A percentile compares a stretch with the other conserved stretches of the same genome.
These are phyloP conservation scores for Phialemonium atrogriseum DNA, from an alignment of 2,329 filamentous ascomycete species.

Conservation along the genomic window DNA sequence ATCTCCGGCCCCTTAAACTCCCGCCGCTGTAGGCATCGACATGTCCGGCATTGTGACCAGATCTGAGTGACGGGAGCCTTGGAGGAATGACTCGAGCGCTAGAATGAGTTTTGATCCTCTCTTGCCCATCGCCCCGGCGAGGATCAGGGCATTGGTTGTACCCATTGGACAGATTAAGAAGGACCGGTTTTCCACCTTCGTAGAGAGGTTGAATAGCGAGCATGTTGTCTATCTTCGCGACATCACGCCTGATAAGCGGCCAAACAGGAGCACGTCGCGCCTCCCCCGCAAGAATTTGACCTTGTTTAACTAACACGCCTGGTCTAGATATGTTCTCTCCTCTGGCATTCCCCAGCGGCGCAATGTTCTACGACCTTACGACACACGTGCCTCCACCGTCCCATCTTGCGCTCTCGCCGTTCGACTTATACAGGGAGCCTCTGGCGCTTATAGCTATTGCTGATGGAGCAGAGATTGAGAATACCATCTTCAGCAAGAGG, in stretches of 20 bases:
- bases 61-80: too few relatives aligned
- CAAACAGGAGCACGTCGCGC: constrained; percentile 66
- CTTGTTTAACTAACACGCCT: constrained; percentile 5
- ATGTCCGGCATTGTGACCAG: too few relatives aligned
- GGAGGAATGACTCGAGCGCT: constrained; percentile 13
- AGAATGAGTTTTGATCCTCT: constrained; percentile 80
- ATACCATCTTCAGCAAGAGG: constrained; percentile 43
- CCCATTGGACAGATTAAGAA: constrained; percentile 81
- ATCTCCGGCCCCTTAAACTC: too few relatives aligned
- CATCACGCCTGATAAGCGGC: constrained; percentile 74
- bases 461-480: constrained; percentile 64
- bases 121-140: constrained; percentile 83
- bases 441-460: constrained; percentile 77
- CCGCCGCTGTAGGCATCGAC: too few relatives aligned
- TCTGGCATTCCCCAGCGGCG: constrained; percentile 75
- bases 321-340: constrained; percentile 84
- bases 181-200: constrained; percentile 70
- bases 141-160: constrained; percentile 78
- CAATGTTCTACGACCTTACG: constrained; percentile 80
- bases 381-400: constrained; percentile 72
- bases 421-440: constrained; percentile 83
- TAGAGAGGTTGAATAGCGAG: constrained; percentile 68
- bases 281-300: constrained; percentile 4
- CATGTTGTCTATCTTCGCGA: constrained; percentile 79
- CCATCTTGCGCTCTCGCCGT: constrained; percentile 73